Evolutionary conservation across 2,329 filamentous ascomycete genomes (phyloP).

Genomic region (Aspergillus bombycis): DNA sequence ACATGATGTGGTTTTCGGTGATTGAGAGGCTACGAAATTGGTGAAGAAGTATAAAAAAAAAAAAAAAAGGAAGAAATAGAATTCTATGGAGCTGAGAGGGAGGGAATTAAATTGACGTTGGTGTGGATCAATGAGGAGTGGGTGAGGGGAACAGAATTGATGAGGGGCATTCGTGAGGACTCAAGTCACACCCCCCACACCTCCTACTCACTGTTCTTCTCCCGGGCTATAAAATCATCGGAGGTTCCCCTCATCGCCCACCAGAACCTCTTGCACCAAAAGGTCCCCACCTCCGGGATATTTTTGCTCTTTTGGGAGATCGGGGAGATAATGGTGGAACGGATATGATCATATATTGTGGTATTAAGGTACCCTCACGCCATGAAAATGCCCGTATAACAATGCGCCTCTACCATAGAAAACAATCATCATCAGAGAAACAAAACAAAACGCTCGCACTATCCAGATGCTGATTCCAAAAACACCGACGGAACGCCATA

Average conservation of each 20-base stretch:
- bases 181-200: background rate
- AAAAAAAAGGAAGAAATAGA: background rate
- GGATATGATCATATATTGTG: background rate
- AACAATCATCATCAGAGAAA: background rate
- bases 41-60: constrained; percentile 10
- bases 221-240: background rate
- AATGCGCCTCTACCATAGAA: background rate
- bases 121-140: background rate
- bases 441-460: background rate
- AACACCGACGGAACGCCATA: constrained; percentile 90
- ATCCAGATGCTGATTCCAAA: constrained; percentile 49
- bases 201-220: background rate
- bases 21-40: background rate
- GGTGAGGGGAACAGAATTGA: background rate
- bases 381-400: constrained; percentile 5
- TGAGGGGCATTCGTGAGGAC: background rate
- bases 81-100: constrained; percentile 5
- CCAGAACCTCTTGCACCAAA: background rate
- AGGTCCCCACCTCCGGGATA: constrained; percentile 12
- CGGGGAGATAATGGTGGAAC: background rate
- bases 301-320: constrained; percentile 14
- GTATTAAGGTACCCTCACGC: background rate
- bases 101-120: background rate
- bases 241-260: constrained; percentile 11
- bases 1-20: constrained; percentile 56